Evolutionary conservation across 176 grass and related monocot genomes (phyloP).

Genomic region (Zea luxurians): DNA sequence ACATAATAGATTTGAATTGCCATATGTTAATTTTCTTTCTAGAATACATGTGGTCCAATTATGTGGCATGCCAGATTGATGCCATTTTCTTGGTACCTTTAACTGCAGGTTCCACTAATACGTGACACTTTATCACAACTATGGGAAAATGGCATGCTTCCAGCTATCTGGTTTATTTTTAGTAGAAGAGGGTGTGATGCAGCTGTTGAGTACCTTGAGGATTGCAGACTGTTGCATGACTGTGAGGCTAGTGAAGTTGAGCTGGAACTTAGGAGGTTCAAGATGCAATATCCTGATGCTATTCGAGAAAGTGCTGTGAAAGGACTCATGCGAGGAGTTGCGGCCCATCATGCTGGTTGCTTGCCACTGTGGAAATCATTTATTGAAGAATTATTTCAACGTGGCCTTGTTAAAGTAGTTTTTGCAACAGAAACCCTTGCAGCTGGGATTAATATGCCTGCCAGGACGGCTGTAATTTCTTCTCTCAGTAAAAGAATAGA

Average conservation of each 20-base stretch:
- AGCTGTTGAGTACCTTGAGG: constrained; percentile 92
- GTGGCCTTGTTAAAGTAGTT: constrained; percentile 92
- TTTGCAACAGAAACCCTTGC: constrained; percentile 98
- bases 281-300: constrained; percentile 91
- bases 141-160: constrained; percentile 83
- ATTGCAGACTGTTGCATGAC: constrained; percentile 90
- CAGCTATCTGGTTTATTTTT: constrained; percentile 99
- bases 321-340: constrained; percentile 85
- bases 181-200: constrained; percentile 98
- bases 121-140: constrained; percentile 88
- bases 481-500: constrained; percentile 81
- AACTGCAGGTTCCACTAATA: constrained; percentile 90
- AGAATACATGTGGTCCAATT: neutral
- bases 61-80: constrained; percentile 16
- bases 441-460: constrained; percentile 99
- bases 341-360: constrained; percentile 96
- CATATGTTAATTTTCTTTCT: constrained; percentile 5
- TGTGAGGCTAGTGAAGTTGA: constrained; percentile 92
- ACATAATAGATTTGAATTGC: constrained; percentile 14
- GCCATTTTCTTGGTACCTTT: constrained; percentile 36
- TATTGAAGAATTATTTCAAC: constrained; percentile 94
- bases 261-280: constrained; percentile 86
- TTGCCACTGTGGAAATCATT: constrained; percentile 98
- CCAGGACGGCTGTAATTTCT: constrained; percentile 84
- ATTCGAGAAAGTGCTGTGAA: constrained; percentile 75